These are phyloP conservation scores for Nitzschia putrida DNA, from an alignment of 108 stramenopile genomes.

Conservation along the genomic window DNA sequence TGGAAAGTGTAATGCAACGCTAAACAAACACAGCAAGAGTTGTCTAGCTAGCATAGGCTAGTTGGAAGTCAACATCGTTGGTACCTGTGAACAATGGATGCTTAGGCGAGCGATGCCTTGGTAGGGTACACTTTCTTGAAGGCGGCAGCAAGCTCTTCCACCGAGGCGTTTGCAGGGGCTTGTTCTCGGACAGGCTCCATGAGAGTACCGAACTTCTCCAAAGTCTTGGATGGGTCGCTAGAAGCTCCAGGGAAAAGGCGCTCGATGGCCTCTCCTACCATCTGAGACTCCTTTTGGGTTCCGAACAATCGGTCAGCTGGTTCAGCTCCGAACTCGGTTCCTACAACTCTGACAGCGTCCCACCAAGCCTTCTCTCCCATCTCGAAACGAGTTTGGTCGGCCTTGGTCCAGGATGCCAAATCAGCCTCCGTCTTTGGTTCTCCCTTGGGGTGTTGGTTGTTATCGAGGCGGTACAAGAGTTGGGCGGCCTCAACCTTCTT, in stretches of 20 bases:
- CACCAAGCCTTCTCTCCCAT: conserved; percentile 42
- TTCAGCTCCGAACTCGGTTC: conserved; percentile 35
- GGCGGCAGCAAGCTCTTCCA: conserved; percentile 26
- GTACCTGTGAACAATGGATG: background rate
- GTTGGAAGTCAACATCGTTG: background rate
- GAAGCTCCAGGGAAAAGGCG: conserved; percentile 30
- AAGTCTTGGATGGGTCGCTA: conserved; percentile 2
- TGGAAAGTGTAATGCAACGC: no score
- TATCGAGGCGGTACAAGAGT: conserved; percentile 31
- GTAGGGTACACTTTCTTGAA: conserved; percentile 39
- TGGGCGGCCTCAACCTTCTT: conserved; percentile 33
- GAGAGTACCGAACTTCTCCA: conserved; percentile 18
- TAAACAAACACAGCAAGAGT: background rate
- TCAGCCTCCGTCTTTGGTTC: conserved; percentile 35
- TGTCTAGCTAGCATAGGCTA: background rate
- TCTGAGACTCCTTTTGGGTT: conserved; percentile 28
- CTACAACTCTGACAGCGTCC: conserved; percentile 36
- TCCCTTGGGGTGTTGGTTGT: conserved; percentile 39
- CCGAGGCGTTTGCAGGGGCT: conserved; percentile 16
- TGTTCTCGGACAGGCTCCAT: conserved; percentile 26
- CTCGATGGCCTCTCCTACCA: conserved; percentile 23
- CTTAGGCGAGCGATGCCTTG: conserved; percentile 25
- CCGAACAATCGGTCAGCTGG: conserved; percentile 34
- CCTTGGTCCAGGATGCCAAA: conserved; percentile 30
- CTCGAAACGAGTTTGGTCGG: conserved; percentile 37